Evolutionary conservation across 805 yeast genomes (phyloP).

Genomic region (Spathaspora hagerdaliae): DNA sequence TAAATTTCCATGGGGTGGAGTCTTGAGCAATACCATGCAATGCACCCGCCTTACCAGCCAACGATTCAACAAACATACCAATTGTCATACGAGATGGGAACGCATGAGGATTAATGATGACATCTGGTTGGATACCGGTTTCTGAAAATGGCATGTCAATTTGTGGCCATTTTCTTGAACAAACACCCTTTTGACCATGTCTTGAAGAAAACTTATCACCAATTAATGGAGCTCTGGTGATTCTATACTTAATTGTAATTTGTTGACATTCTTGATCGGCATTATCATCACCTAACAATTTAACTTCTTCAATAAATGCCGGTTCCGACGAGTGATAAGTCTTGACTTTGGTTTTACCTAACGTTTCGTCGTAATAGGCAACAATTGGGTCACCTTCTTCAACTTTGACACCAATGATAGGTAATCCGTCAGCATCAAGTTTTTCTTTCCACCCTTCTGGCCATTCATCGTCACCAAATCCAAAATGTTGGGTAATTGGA

Average conservation of each 20-base stretch:
- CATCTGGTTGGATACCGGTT: slow-evolving; percentile 95
- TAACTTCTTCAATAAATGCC: slow-evolving; percentile 93
- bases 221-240: slow-evolving; percentile 87
- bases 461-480: slow-evolving; percentile 91
- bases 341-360: slow-evolving; percentile 87
- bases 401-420: slow-evolving; percentile 79
- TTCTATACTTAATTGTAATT: slow-evolving; percentile 82
- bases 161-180: slow-evolving; percentile 97
- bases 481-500: slow-evolving; percentile 90
- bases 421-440: slow-evolving; percentile 90
- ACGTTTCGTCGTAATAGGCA: slow-evolving; percentile 87
- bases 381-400: slow-evolving; percentile 95
- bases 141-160: slow-evolving; percentile 97
- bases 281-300: slow-evolving; percentile 78
- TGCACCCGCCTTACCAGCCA: slow-evolving; percentile 99
- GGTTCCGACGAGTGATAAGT: slow-evolving; percentile 93
- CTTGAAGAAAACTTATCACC: slow-evolving; percentile 98
- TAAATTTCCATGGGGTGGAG: slow-evolving; percentile 93
- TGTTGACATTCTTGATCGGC: slow-evolving; percentile 77
- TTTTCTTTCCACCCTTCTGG: slow-evolving; percentile 87
- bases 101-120: slow-evolving; percentile 97
- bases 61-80: slow-evolving; percentile 97
- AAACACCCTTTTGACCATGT: slow-evolving; percentile 98
- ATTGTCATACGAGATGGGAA: slow-evolving; percentile 99
- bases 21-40: slow-evolving; percentile 97